These are phyloP conservation scores for Russula virescens DNA, from an alignment of 768 basidiomycete species.

Conservation along the genomic window DNA sequence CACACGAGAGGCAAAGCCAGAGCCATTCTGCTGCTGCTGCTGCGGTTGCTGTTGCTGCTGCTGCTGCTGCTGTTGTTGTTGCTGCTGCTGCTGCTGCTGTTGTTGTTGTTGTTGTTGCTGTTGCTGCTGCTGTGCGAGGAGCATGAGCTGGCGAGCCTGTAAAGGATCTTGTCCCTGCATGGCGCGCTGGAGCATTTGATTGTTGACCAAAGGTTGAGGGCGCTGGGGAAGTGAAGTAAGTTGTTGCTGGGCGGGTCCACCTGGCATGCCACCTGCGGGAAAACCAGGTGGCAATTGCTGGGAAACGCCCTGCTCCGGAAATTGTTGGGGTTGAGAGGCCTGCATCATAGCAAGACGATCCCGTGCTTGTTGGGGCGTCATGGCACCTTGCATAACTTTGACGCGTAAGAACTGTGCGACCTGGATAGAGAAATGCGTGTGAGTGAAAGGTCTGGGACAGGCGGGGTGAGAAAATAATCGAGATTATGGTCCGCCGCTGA, in stretches of 20 bases:
- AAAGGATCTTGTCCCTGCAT: constrained; percentile 10
- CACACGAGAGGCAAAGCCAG: constrained; percentile 4
- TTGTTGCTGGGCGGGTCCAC: constrained; percentile 8
- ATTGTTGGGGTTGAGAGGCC: background rate
- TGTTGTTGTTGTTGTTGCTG: too few relatives aligned
- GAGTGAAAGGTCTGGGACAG: background rate
- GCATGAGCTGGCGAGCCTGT: constrained; percentile 6
- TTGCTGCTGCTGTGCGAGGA: constrained; percentile 7
- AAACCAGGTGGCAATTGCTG: constrained; percentile 13
- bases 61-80: constrained; percentile 11
- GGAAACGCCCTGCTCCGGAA: constrained; percentile 11
- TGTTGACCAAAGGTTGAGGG: background rate
- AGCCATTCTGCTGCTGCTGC: constrained; percentile 4
- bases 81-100: constrained; percentile 2
- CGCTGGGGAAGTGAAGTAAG: constrained; percentile 8
- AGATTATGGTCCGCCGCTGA: constrained; percentile 10
- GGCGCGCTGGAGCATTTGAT: constrained; percentile 9
- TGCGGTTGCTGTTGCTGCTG: constrained; percentile 15
- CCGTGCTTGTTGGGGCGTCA: constrained; percentile 10
- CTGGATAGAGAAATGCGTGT: constrained; percentile 1
- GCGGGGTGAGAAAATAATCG: background rate
- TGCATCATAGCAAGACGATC: constrained; percentile 4
- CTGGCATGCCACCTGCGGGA: background rate
- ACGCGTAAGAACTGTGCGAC: background rate
- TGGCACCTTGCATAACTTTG: constrained; percentile 2